Conservation (phyloP, 1,139 yeast species). For the Hyphopichia fennica region DNA sequence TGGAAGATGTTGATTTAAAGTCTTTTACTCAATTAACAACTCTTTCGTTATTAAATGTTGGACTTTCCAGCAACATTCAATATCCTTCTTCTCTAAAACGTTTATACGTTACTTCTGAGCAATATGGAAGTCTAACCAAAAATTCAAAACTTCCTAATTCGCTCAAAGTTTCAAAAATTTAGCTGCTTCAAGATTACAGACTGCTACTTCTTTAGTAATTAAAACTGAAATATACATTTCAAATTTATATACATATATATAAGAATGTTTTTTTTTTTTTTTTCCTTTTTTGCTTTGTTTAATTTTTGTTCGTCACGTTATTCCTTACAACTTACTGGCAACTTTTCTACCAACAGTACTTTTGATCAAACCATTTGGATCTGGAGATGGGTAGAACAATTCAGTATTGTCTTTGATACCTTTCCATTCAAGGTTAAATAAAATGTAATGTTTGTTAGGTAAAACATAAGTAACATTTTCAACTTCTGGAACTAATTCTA, state of each 20-base stretch:
- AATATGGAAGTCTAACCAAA: background rate
- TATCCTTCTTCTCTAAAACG: too few species aligned
- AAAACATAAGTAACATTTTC: slow-evolving; percentile 67
- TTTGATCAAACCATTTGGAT: slow-evolving; percentile 89
- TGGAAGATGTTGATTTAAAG: too few species aligned
- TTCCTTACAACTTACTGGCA: slow-evolving; percentile 38
- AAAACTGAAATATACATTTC: too few species aligned
- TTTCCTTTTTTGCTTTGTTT: too few species aligned
- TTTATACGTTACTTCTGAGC: too few species aligned
- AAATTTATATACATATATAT: background rate
- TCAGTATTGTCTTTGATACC: slow-evolving; percentile 79
- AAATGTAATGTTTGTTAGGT: slow-evolving; percentile 89
- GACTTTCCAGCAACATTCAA: too few species aligned
- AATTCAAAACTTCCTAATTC: background rate
- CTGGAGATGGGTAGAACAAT: slow-evolving; percentile 84
- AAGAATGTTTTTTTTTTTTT: too few species aligned
- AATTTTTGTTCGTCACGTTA: too few species aligned
- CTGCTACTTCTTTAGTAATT: too few species aligned
- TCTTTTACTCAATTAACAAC: too few species aligned
- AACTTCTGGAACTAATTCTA: slow-evolving; percentile 56
- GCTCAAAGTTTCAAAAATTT: background rate
- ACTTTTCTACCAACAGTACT: slow-evolving; percentile 72
- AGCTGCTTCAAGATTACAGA: too few species aligned
- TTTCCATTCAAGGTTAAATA: slow-evolving; percentile 80
- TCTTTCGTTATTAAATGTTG: too few species aligned